phyloP scores from a whole-genome alignment of 1,284 basidiomycete genomes.

The Xerocomus cyaneibrunnescens region DNA sequence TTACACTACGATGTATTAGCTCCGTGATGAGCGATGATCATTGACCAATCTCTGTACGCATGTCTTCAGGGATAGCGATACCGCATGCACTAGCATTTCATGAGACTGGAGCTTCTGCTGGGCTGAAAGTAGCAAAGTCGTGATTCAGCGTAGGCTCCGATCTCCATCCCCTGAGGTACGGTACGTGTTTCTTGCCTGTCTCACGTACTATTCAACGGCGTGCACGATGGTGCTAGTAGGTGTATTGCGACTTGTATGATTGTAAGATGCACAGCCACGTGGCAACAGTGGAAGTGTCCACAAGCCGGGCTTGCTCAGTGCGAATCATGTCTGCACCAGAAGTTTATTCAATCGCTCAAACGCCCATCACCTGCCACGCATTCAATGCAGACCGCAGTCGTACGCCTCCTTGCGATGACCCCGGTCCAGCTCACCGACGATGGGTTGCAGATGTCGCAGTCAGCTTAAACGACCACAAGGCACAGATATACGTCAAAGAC shows the following conservation, averaged over 20 bases:
- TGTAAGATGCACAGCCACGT: slow-evolving; percentile 18
- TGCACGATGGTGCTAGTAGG: neutral
- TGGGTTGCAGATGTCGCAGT: slow-evolving; percentile 79
- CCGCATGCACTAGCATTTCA: too few species aligned
- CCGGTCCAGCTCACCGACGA: slow-evolving; percentile 10
- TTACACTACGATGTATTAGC: slow-evolving; percentile 9
- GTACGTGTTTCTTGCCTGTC: too few species aligned
- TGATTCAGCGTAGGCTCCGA: neutral
- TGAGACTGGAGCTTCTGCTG: neutral
- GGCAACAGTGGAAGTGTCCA: neutral
- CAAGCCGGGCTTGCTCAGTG: neutral
- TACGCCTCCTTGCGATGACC: slow-evolving; percentile 42
- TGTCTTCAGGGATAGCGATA: neutral
- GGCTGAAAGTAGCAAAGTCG: neutral
- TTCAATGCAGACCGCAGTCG: slow-evolving; percentile 91
- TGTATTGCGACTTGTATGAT: too few species aligned
- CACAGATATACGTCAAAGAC: slow-evolving; percentile 75
- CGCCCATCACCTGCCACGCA: slow-evolving; percentile 87
- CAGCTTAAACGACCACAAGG: slow-evolving; percentile 89
- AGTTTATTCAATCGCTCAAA: slow-evolving; percentile 76
- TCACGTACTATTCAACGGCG: too few species aligned
- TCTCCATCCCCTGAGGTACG: neutral
- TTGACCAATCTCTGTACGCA: slow-evolving; percentile 7
- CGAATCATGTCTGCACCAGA: slow-evolving; percentile 69
- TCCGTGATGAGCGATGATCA: slow-evolving; percentile 4